Conservation (phyloP, 2,329 filamentous ascomycete genomes). For the Polychaeton citri region DNA sequence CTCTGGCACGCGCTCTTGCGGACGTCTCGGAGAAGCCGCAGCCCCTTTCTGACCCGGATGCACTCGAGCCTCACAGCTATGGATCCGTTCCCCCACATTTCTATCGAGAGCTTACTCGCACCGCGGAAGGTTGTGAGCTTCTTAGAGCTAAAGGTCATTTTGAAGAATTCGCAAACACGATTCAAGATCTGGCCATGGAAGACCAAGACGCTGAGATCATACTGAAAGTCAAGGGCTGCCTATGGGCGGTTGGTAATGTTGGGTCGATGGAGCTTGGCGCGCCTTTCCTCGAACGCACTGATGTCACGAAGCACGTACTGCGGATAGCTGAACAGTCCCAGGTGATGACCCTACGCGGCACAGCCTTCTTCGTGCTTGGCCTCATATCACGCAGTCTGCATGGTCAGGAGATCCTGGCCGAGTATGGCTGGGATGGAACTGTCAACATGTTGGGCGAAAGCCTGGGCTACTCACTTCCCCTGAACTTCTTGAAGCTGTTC, state of each 20-base stretch:
- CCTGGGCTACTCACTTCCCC: slow-evolving; percentile 75
- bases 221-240: slow-evolving; percentile 86
- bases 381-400: slow-evolving; percentile 85
- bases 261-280: slow-evolving; percentile 96
- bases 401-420: slow-evolving; percentile 78
- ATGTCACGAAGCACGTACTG: slow-evolving; percentile 78
- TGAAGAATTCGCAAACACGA: slow-evolving; percentile 79
- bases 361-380: slow-evolving; percentile 90
- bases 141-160: slow-evolving; percentile 92
- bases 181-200: slow-evolving; percentile 75
- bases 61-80: slow-evolving; percentile 35
- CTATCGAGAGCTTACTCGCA: slow-evolving; percentile 87
- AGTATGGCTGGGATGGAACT: slow-evolving; percentile 86
- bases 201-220: slow-evolving; percentile 74
- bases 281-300: slow-evolving; percentile 78
- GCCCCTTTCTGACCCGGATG: slow-evolving; percentile 25
- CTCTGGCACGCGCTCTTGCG: slow-evolving; percentile 73
- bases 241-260: slow-evolving; percentile 97
- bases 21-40: slow-evolving; percentile 41
- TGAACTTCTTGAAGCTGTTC: slow-evolving; percentile 65
- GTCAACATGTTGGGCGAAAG: slow-evolving; percentile 71
- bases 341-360: slow-evolving; percentile 85
- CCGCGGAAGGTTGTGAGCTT: slow-evolving; percentile 79
- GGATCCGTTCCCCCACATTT: slow-evolving; percentile 83
- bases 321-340: slow-evolving; percentile 77